Base-by-base conservation (phyloP, 768 basidiomycete species). In the Lentinula aciculospora region DNA sequence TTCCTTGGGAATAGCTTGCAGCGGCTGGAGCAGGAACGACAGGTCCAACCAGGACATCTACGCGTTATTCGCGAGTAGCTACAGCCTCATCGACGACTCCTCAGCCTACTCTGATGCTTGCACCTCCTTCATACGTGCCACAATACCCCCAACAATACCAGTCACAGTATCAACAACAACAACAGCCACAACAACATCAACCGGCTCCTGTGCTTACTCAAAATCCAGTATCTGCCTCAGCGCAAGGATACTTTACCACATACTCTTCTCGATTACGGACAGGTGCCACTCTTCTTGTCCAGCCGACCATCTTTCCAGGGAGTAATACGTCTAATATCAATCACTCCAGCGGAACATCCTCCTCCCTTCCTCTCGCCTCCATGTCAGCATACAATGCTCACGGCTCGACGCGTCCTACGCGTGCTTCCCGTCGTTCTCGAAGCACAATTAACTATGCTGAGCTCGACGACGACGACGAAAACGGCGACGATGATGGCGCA, bases 261-360 rank as follows among this genome's bases (percentile, higher is more conserved):
- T 98, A 97, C 68, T 76, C 94, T 0, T 89, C 94, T 5, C 82
- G 96, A n/a, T 74, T 98, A 53, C 85, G 90, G 25, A 95, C 96
- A 0, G 97, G 97, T 15, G 80, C 88, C 3, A 89, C 92, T 0
- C 83, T 94, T 5, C 83, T 99, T 63, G 81, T 98, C 71, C 97
- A 99, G 66, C 97, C 97, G 19, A 83, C 92, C 64, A 64, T 83
- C 10, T 53, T 53, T n/a, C 51, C 51, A 12, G 51, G 51, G 3
- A 36, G 32, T 19, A 51, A 17, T 32, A 7, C 76, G n/a, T n/a
- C n/a, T 34, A 72, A 68, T 0, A 36, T 72, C 15, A 57, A 69
- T 2, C 42, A 63, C 1, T 58, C 64, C 40, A 32, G 13, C 42
- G 15, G 9, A 27, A 29, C 21, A 28, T 49, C 40, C 3, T 56